phyloP scores from a whole-genome alignment of 106 monocot genomes.

The Dioscorea alata region DNA sequence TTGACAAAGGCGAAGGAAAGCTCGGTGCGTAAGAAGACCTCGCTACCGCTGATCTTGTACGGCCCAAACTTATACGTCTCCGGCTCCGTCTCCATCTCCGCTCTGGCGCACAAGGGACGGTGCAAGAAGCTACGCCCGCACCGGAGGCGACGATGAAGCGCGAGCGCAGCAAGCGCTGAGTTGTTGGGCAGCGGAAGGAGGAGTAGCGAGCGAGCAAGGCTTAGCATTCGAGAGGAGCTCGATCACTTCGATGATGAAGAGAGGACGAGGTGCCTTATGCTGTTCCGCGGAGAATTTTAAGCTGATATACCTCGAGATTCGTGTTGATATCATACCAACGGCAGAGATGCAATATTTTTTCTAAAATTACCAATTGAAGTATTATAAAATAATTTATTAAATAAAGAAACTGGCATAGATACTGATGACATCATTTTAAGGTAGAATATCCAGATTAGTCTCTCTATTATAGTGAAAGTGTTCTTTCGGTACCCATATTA shows the following conservation, averaged over 20 bases:
- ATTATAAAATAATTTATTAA: too few species aligned
- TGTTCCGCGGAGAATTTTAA: too few species aligned
- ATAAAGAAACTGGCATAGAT: too few species aligned
- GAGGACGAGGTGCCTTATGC: too few species aligned
- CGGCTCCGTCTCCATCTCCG: constrained; percentile 13
- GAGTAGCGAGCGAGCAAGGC: not conserved
- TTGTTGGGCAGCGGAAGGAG: not conserved
- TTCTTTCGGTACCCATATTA: too few species aligned
- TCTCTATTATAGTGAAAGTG: too few species aligned
- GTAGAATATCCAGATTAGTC: too few species aligned
- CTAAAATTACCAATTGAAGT: too few species aligned
- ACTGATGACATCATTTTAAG: too few species aligned
- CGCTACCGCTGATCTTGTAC: constrained; percentile 57
- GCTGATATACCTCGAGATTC: too few species aligned
- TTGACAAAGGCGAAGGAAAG: constrained; percentile 68
- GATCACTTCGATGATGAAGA: not conserved
- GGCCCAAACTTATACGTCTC: constrained; percentile 47
- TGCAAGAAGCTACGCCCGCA: not conserved
- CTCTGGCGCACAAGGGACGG: constrained; percentile 4
- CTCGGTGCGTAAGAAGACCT: constrained; percentile 56
- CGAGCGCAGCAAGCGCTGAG: not conserved
- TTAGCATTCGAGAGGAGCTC: not conserved
- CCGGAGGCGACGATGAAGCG: not conserved
- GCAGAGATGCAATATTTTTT: too few species aligned
- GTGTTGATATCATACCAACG: too few species aligned